Percentiles rank a stretch among this genome's conserved stretches.
Conservation (phyloP, 805 yeast species). For the Jamesozyma hellenica region DNA sequence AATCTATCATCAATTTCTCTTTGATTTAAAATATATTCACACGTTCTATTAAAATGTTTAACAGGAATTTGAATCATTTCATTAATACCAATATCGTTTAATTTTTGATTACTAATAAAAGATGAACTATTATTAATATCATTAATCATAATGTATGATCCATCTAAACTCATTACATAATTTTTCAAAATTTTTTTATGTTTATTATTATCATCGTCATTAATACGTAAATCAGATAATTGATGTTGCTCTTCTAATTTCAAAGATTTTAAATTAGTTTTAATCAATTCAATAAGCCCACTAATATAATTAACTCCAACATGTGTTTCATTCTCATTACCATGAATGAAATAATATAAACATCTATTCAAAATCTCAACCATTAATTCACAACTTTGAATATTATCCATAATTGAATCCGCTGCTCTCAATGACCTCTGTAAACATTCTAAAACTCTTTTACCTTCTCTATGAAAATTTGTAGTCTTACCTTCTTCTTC, state of each 20-base stretch:
- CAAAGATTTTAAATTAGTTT: slow-evolving; percentile 40
- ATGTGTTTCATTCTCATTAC: slow-evolving; percentile 18
- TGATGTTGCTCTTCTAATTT: slow-evolving; percentile 29
- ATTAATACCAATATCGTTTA: slow-evolving; percentile 24
- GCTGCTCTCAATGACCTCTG: slow-evolving; percentile 84
- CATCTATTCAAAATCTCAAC: slow-evolving; percentile 84
- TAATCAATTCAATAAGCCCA: slow-evolving; percentile 76
- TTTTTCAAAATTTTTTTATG: background rate
- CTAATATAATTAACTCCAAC: slow-evolving; percentile 70
- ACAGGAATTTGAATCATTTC: slow-evolving; percentile 22
- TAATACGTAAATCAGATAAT: slow-evolving; percentile 7
- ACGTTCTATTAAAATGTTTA: slow-evolving; percentile 58
- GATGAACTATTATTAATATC: slow-evolving; percentile 11
- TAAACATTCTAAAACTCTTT: slow-evolving; percentile 81
- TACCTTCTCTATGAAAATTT: slow-evolving; percentile 39
- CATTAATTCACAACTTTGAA: slow-evolving; percentile 62
- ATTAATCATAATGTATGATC: slow-evolving; percentile 17
- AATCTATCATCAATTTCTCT: slow-evolving; percentile 62
- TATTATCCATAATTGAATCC: slow-evolving; percentile 79
- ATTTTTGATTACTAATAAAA: slow-evolving; percentile 19
- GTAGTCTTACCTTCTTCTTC: slow-evolving; percentile 37
- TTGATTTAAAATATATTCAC: slow-evolving; percentile 60
- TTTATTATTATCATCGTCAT: background rate
- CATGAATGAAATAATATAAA: slow-evolving; percentile 61
- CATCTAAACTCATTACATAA: slow-evolving; percentile 22